These are phyloP conservation scores for Fraxinus latifolia DNA, from an alignment of 305 asterid genomes.

Conservation along the genomic window DNA sequence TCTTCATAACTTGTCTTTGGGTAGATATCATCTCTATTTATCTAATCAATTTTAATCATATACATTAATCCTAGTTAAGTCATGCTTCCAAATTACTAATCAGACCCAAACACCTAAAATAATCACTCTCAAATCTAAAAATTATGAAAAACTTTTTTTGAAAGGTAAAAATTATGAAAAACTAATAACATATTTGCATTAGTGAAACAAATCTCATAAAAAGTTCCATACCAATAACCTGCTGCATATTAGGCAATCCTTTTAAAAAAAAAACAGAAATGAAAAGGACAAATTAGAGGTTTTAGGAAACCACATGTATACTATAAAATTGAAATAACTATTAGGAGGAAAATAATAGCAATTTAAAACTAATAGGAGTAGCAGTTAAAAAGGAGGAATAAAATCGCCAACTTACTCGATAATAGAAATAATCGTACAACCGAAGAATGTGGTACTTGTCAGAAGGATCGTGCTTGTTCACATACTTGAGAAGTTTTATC, in stretches of 20 bases:
- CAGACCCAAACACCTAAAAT: background rate
- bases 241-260: background rate
- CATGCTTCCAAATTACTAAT: background rate
- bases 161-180: background rate
- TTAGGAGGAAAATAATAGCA: constrained; percentile 3
- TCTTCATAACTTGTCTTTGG: background rate
- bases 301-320: background rate
- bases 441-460: constrained; percentile 94
- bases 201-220: background rate
- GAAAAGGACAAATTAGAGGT: background rate
- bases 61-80: background rate
- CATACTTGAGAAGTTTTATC: constrained; percentile 95
- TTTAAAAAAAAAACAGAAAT: background rate
- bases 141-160: background rate
- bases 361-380: background rate
- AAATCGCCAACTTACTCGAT: constrained; percentile 63
- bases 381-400: background rate
- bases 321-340: background rate
- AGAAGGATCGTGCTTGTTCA: constrained; percentile 91
- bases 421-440: constrained; percentile 89
- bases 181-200: background rate
- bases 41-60: background rate
- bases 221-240: background rate
- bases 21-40: background rate
- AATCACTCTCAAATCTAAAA: background rate